Conservation (phyloP, 2,329 filamentous ascomycete species). For the Pestalotiopsis sp. region DNA sequence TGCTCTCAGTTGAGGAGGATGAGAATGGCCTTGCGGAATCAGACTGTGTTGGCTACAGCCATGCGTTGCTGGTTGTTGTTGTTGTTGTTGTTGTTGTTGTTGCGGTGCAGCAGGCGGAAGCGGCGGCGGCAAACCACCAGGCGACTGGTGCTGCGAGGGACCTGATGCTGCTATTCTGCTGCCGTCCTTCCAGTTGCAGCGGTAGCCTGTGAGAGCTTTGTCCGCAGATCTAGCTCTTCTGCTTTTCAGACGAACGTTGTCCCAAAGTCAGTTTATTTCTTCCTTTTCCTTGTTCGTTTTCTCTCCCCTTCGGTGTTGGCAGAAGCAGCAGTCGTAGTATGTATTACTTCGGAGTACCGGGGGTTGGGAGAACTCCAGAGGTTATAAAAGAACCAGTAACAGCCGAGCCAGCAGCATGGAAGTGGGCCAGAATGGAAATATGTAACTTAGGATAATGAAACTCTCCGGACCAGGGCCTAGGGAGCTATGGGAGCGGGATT, state of each 20-base stretch:
- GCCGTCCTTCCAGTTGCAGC: conserved; percentile 20
- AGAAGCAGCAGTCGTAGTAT: not conserved
- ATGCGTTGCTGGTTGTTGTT: conserved; percentile 17
- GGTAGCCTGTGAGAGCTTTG: conserved; percentile 22
- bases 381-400: conserved; percentile 10
- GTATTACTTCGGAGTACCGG: not conserved
- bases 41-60: conserved; percentile 24
- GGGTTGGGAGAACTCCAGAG: conserved; percentile 2
- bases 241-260: not conserved
- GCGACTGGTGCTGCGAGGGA: conserved; percentile 17
- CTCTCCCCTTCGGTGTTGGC: not conserved
- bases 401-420: conserved; percentile 4
- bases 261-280: not conserved
- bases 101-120: conserved; percentile 17
- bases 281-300: too few relatives aligned
- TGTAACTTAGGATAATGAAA: conserved; percentile 16
- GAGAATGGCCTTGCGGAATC: conserved; percentile 25
- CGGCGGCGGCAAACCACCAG: not conserved
- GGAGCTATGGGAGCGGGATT: conserved; percentile 18
- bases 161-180: conserved; percentile 9
- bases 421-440: conserved; percentile 14
- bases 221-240: conserved; percentile 23
- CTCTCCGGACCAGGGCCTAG: conserved; percentile 7
- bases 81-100: conserved; percentile 15
- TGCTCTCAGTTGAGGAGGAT: conserved; percentile 28